A percentile compares a stretch with the other conserved stretches of the same genome.
Evolutionary conservation across 768 basidiomycete species (phyloP).

Genomic region (Amyloporia xantha): DNA sequence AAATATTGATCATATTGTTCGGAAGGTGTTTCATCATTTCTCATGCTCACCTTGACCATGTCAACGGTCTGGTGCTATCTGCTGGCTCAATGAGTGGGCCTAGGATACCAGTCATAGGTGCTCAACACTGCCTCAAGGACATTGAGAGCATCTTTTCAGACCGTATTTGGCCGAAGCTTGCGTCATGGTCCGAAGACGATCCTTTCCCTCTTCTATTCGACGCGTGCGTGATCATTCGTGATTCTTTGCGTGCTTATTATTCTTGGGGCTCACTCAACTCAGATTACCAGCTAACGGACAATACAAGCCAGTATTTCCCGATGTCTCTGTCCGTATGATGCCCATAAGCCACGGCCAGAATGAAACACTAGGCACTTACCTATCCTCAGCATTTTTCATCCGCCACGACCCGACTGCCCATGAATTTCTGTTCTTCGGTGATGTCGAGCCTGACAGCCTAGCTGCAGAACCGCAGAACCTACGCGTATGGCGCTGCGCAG

Average conservation of each 20-base stretch:
- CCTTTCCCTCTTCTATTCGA: conserved; percentile 56
- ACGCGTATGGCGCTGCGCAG: conserved; percentile 77
- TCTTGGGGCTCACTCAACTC: not conserved
- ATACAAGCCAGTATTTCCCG: conserved; percentile 45
- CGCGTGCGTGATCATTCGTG: conserved; percentile 49
- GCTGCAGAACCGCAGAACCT: conserved; percentile 53
- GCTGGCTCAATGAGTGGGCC: conserved; percentile 68
- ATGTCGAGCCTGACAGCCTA: conserved; percentile 82
- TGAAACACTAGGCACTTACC: conserved; percentile 45
- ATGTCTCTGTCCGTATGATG: conserved; percentile 60
- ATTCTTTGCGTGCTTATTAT: not conserved
- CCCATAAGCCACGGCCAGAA: conserved; percentile 69
- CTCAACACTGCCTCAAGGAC: conserved; percentile 55
- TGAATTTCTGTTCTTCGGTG: conserved; percentile 92
- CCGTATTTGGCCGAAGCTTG: conserved; percentile 81
- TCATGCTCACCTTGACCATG: conserved; percentile 90
- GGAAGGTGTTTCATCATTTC: conserved; percentile 77
- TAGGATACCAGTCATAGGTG: conserved; percentile 58
- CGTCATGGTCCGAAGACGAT: conserved; percentile 61
- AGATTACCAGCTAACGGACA: conserved; percentile 47
- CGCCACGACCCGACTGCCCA: conserved; percentile 50
- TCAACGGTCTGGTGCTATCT: conserved; percentile 72
- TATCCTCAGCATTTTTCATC: conserved; percentile 82
- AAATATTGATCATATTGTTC: not conserved
- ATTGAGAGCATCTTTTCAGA: conserved; percentile 70